Evolutionary conservation across 73 alveolate genomes (phyloP).

Genomic region (Paramecium pentaurelia): DNA sequence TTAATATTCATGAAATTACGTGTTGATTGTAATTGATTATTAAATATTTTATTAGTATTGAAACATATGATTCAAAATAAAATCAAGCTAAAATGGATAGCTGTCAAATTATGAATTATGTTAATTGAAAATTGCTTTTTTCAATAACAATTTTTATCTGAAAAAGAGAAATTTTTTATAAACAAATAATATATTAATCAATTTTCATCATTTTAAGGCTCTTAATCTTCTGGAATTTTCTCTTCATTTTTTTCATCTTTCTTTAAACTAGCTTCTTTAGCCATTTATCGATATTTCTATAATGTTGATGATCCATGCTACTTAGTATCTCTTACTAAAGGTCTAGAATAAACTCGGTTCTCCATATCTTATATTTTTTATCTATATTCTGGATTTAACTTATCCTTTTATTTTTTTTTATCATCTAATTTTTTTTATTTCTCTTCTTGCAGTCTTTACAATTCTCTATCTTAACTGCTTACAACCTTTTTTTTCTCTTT

Average conservation of each 20-base stretch:
- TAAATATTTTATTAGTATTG: background rate
- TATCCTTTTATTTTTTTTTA: background rate
- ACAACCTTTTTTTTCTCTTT: background rate
- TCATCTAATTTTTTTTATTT: background rate
- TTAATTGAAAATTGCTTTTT: background rate
- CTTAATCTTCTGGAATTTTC: background rate
- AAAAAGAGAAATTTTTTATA: background rate
- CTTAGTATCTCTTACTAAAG: background rate
- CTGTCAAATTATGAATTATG: background rate
- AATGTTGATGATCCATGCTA: slow-evolving; percentile 8
- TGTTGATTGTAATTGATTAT: background rate
- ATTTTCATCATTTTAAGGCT: background rate
- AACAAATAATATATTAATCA: background rate
- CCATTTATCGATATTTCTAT: background rate
- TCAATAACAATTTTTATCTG: background rate
- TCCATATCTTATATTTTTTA: slow-evolving; percentile 40
- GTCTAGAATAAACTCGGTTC: background rate
- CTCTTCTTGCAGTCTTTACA: background rate
- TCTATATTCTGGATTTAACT: background rate
- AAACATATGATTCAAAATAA: background rate
- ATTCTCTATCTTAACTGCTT: background rate
- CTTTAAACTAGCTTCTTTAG: background rate
- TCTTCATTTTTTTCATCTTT: background rate
- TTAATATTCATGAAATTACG: background rate
- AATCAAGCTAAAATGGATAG: background rate